A percentile compares a stretch with the other conserved stretches of the same genome.
phyloP scores from a whole-genome alignment of 768 basidiomycete genomes.

The Pleurotus citrinopileatus region DNA sequence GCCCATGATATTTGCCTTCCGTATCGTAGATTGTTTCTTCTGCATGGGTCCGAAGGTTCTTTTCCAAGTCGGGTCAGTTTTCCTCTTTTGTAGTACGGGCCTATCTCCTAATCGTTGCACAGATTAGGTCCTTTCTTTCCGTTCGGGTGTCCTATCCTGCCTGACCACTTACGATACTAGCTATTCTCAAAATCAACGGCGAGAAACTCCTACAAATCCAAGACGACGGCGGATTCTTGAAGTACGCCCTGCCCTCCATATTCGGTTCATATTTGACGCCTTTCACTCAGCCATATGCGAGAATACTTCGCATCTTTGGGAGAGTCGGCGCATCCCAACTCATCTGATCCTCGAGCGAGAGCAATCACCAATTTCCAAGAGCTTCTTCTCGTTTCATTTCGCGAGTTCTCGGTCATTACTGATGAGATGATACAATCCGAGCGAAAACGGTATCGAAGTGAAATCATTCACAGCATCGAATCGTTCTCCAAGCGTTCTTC shows the following conservation, averaged over 20 bases:
- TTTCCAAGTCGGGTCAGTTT: slow-evolving; percentile 92
- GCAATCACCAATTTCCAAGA: slow-evolving; percentile 98
- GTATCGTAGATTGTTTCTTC: slow-evolving; percentile 96
- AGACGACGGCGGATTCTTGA: slow-evolving; percentile 96
- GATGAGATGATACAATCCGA: slow-evolving; percentile 91
- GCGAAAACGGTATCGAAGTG: slow-evolving; percentile 79
- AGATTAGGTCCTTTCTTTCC: slow-evolving; percentile 29
- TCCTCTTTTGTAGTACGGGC: background rate
- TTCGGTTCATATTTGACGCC: background rate
- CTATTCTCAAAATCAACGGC: slow-evolving; percentile 97
- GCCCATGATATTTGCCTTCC: slow-evolving; percentile 97
- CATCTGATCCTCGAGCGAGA: slow-evolving; percentile 82
- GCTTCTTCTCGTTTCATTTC: slow-evolving; percentile 92
- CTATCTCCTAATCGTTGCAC: slow-evolving; percentile 3
- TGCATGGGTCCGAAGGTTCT: slow-evolving; percentile 99
- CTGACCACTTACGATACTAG: slow-evolving; percentile 35
- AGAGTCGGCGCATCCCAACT: slow-evolving; percentile 89
- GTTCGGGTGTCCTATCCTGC: slow-evolving; percentile 8
- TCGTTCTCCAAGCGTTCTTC: slow-evolving; percentile 91
- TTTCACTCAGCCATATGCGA: slow-evolving; percentile 73
- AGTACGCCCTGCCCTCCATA: slow-evolving; percentile 43
- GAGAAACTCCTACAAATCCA: slow-evolving; percentile 89
- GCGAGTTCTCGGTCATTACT: slow-evolving; percentile 94
- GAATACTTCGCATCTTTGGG: slow-evolving; percentile 93
- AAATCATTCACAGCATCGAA: slow-evolving; percentile 92